phyloP scores from a whole-genome alignment of 1,284 basidiomycete genomes.

The Porphyrellus sp. region DNA sequence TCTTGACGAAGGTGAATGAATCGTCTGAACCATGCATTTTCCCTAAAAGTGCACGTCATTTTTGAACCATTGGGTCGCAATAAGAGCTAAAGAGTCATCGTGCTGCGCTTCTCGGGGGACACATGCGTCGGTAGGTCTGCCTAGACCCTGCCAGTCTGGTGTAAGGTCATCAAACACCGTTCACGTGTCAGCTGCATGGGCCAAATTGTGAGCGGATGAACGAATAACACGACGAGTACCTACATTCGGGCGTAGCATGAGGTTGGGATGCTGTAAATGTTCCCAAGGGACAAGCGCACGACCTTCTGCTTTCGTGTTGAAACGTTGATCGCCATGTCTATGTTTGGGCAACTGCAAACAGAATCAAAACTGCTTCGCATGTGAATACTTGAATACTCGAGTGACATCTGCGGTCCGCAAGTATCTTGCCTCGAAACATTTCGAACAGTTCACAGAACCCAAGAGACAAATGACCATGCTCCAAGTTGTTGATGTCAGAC shows the following conservation, averaged over 20 bases:
- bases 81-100: slow-evolving; percentile 80
- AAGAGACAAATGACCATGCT: slow-evolving; percentile 72
- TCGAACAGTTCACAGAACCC: slow-evolving; percentile 75
- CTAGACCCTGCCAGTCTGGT: slow-evolving; percentile 80
- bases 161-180: slow-evolving; percentile 68
- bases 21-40: slow-evolving; percentile 35
- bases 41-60: slow-evolving; percentile 18
- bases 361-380: slow-evolving; percentile 12
- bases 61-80: slow-evolving; percentile 34
- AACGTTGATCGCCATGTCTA: slow-evolving; percentile 90
- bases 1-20: slow-evolving; percentile 59
- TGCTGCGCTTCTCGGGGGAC: slow-evolving; percentile 74
- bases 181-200: slow-evolving; percentile 50
- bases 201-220: slow-evolving; percentile 6
- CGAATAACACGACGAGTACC: slow-evolving; percentile 13
- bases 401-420: slow-evolving; percentile 16
- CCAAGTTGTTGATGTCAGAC: slow-evolving; percentile 57
- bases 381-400: too few relatives aligned
- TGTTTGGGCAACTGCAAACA: slow-evolving; percentile 67
- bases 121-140: slow-evolving; percentile 87
- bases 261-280: slow-evolving; percentile 64
- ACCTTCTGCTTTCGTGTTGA: slow-evolving; percentile 90
- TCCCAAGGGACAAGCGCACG: slow-evolving; percentile 90
- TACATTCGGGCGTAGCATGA: slow-evolving; percentile 57
- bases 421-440: slow-evolving; percentile 65